phyloP scores from a whole-genome alignment of 176 grass and related monocot genomes.

The Carex cristatella region DNA sequence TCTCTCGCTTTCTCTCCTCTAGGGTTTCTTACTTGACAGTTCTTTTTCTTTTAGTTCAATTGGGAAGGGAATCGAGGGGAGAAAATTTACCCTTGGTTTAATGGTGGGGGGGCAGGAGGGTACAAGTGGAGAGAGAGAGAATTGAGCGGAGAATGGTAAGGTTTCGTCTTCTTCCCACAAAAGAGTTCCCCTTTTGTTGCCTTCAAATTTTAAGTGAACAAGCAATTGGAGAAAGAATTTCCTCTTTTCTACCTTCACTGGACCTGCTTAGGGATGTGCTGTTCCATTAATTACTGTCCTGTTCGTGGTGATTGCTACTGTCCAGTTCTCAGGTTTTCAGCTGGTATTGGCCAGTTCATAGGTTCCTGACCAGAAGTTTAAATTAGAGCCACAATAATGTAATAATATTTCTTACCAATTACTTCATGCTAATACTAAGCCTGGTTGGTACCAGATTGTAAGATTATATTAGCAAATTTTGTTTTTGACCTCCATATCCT shows the following conservation, averaged over 20 bases:
- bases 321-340: not conserved
- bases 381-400: not conserved
- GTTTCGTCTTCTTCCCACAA: not conserved
- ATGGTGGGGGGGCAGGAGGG: not conserved
- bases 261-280: not conserved
- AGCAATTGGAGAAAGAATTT: not conserved
- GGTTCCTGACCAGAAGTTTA: not conserved
- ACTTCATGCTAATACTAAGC: not conserved
- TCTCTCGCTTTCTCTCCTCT: constrained; percentile 5
- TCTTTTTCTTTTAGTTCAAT: not conserved
- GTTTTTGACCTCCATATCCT: not conserved
- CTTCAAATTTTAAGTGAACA: not conserved
- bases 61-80: not conserved
- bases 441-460: not conserved
- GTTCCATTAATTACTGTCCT: not conserved
- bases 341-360: not conserved
- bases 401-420: not conserved
- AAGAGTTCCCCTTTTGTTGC: not conserved
- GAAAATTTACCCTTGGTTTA: not conserved
- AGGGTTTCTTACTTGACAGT: not conserved
- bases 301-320: not conserved
- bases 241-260: not conserved
- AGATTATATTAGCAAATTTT: not conserved
- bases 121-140: not conserved
- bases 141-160: not conserved